phyloP scores from a whole-genome alignment of 768 basidiomycete species.

The Boletellus ananas region DNA sequence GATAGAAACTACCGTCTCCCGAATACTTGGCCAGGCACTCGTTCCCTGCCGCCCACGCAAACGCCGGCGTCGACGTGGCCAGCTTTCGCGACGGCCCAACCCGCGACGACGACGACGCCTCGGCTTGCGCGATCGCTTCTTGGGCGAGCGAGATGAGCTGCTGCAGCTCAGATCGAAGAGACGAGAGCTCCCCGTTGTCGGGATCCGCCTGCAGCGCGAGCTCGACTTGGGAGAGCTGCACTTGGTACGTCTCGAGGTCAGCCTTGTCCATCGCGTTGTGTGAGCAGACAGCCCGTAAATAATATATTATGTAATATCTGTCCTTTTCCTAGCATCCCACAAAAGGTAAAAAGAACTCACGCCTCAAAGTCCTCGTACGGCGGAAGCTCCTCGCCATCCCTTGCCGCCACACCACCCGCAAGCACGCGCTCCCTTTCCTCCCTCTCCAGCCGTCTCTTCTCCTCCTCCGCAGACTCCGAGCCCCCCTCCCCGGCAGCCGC shows the following conservation, averaged over 20 bases:
- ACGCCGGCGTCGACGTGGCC: slow-evolving; percentile 44
- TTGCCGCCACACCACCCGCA: slow-evolving; percentile 24
- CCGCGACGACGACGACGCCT: slow-evolving; percentile 58
- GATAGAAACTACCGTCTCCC: slow-evolving; percentile 81
- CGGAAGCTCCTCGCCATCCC: slow-evolving; percentile 37
- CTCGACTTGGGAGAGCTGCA: slow-evolving; percentile 86
- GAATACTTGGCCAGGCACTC: slow-evolving; percentile 87
- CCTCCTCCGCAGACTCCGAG: slow-evolving; percentile 54
- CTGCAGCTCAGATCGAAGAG: slow-evolving; percentile 71
- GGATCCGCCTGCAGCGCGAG: slow-evolving; percentile 73
- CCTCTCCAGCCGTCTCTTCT: slow-evolving; percentile 61
- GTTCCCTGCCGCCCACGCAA: slow-evolving; percentile 75
- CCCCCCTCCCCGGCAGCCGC: slow-evolving; percentile 14
- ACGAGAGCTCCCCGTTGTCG: slow-evolving; percentile 65
- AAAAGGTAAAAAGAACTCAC: not conserved
- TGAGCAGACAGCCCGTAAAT: too few relatives aligned
- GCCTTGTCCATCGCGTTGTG: slow-evolving; percentile 43
- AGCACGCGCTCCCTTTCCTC: slow-evolving; percentile 62
- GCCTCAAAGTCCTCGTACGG: slow-evolving; percentile 40
- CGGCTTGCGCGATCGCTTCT: slow-evolving; percentile 63
- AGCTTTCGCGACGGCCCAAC: slow-evolving; percentile 55
- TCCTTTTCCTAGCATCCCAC: too few relatives aligned
- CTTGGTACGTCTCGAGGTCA: slow-evolving; percentile 88
- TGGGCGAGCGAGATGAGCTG: slow-evolving; percentile 82
- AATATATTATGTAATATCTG: too few relatives aligned